Percentiles rank a stretch among this genome's conserved stretches.
These are phyloP conservation scores for Fusarium humuli DNA, from an alignment of 2,329 filamentous ascomycete genomes.

Conservation along the genomic window DNA sequence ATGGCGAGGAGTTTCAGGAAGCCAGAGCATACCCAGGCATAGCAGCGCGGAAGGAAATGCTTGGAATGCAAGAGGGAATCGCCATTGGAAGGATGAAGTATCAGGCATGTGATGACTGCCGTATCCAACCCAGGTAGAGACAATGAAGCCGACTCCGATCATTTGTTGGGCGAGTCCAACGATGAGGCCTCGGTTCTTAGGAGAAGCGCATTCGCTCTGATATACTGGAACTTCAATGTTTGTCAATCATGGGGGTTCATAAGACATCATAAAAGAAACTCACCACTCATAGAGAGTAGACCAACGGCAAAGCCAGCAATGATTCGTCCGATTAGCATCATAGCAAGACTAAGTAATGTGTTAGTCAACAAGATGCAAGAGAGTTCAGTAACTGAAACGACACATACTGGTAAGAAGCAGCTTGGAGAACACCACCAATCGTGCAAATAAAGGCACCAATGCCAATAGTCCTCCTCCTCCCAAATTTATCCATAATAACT, in stretches of 20 bases:
- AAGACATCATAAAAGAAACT: not conserved
- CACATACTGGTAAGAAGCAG: constrained; percentile 55
- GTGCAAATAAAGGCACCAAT: constrained; percentile 63
- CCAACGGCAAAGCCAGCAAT: constrained; percentile 44
- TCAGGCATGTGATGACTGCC: constrained; percentile 46
- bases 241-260: constrained; percentile 59
- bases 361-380: constrained; percentile 59
- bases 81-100: constrained; percentile 51
- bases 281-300: constrained; percentile 56
- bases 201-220: constrained; percentile 43
- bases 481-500: constrained; percentile 66
- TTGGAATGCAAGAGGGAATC: constrained; percentile 45
- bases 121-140: constrained; percentile 58
- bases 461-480: constrained; percentile 64
- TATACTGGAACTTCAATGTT: constrained; percentile 38
- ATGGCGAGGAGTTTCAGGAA: constrained; percentile 44
- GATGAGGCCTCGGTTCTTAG: constrained; percentile 53
- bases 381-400: constrained; percentile 42
- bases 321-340: constrained; percentile 44
- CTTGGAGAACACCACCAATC: constrained; percentile 66
- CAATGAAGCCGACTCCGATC: constrained; percentile 66
- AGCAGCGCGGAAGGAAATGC: constrained; percentile 39
- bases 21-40: constrained; percentile 41
- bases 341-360: constrained; percentile 46
- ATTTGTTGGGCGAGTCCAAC: constrained; percentile 66